Conservation (phyloP, 257 asterid genomes). For the Coffea canephora region DNA sequence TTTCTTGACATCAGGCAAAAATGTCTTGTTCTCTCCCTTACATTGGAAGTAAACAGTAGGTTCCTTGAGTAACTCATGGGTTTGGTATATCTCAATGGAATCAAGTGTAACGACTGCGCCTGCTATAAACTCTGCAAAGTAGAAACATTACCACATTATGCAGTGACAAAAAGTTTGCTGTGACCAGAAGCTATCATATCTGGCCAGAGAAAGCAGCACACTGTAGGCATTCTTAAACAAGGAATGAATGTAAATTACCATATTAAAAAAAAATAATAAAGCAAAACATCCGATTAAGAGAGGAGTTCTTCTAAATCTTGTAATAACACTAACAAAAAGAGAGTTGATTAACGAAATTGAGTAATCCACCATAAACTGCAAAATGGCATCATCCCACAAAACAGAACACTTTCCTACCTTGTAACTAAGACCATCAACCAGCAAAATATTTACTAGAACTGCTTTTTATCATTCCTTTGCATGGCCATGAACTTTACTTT, state of each 20-base stretch:
- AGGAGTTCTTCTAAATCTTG: background rate
- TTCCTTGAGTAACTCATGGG: constrained; percentile 64
- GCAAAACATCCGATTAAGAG: background rate
- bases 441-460: no score
- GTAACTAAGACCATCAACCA: no score
- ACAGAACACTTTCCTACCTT: background rate
- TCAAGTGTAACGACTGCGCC: constrained; percentile 64
- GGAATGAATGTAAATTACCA: background rate
- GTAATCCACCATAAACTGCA: background rate
- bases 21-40: constrained; percentile 54
- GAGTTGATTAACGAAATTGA: no score
- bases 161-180: background rate
- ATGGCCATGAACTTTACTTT: no score
- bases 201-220: background rate
- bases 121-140: constrained; percentile 38
- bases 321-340: no score
- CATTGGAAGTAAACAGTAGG: constrained; percentile 61
- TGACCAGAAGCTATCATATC: background rate
- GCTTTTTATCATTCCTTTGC: no score
- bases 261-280: background rate
- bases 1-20: constrained; percentile 66
- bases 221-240: background rate
- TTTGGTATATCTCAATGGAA: constrained; percentile 56
- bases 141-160: background rate
- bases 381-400: no score